Evolutionary conservation across 805 yeast genomes (phyloP).

Genomic region (Metschnikowia picachoensis): DNA sequence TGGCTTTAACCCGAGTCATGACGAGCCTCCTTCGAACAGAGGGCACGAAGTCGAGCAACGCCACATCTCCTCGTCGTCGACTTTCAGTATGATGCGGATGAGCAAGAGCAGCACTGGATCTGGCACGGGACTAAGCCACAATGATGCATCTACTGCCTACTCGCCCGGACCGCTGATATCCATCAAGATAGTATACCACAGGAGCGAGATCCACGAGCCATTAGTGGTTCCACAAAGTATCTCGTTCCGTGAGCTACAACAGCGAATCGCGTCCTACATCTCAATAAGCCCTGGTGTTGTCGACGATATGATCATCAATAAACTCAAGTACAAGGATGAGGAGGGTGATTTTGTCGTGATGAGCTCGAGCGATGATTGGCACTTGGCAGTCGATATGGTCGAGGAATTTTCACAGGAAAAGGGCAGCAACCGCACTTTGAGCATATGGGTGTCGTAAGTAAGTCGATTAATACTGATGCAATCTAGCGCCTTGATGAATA

Average conservation of each 20-base stretch:
- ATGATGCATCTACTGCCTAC: slow-evolving; percentile 8
- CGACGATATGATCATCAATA: slow-evolving; percentile 47
- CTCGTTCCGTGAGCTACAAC: slow-evolving; percentile 51
- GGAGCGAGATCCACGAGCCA: slow-evolving; percentile 25
- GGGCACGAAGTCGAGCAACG: slow-evolving; percentile 29
- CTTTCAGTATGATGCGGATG: slow-evolving; percentile 39
- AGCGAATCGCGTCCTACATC: slow-evolving; percentile 53
- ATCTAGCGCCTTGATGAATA: no score
- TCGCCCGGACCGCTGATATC: slow-evolving; percentile 13
- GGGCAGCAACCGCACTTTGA: slow-evolving; percentile 24
- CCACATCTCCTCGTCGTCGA: slow-evolving; percentile 41
- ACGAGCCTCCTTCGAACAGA: slow-evolving; percentile 6
- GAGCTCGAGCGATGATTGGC: slow-evolving; percentile 85
- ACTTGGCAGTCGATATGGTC: slow-evolving; percentile 67
- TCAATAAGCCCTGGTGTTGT: slow-evolving; percentile 50
- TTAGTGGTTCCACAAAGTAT: slow-evolving; percentile 27
- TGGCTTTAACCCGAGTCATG: slow-evolving; percentile 2
- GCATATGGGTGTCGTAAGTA: slow-evolving; percentile 39
- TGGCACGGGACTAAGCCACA: slow-evolving; percentile 13
- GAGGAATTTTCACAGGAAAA: slow-evolving; percentile 28
- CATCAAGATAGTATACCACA: slow-evolving; percentile 33
- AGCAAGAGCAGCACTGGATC: slow-evolving; percentile 22
- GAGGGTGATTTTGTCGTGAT: slow-evolving; percentile 91
- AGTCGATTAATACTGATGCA: not conserved
- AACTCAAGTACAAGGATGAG: slow-evolving; percentile 84